Evolutionary conservation across 140 eudicot species (phyloP), one percentile per base, ranked within the genome.

Genomic region (Flaveria floridana): DNA sequence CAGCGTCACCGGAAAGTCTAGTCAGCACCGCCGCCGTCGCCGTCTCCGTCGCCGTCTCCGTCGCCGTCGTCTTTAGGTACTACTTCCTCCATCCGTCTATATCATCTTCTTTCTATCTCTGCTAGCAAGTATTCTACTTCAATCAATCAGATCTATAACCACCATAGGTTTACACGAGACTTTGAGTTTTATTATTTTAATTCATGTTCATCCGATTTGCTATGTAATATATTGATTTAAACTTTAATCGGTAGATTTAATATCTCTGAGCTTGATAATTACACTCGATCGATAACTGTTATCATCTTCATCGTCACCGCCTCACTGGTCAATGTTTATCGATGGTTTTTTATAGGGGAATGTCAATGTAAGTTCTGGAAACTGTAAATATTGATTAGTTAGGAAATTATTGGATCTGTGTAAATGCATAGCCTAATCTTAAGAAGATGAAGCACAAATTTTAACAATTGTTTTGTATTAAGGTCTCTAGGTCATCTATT

Each of bases 1-100:
- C 39, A 57, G 2, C 76, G 80, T 23, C 39, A 75, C 80, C 76
- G 80, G 80, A 68, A 74, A 67, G 21, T 74, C 65, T 48, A 51
- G 58, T 68, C 72, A 63, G 9, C 65, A 18, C 50, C 77, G 19
- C 37, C 67, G 67, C 51, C 68, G 75, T 5, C 10, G 74, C 20
- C 73, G 18, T 51, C 56, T 14, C 3, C 10, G 74, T 34, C 73
- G 26, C 51, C 68, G 75, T 5, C 10, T 67, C 20, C 73, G 18
- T 51, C 56, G 50, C 3, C 10, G 74, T 34, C 73, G 26, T 62
- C 56, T 23, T 2, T n/a, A 71, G 74, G 78, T 79, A 72, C 39
- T 25, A 48, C 62, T 39, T 26, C 42, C 23, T 65, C 53, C 41
- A 50, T 14, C 15, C 7, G 4, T 64, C 59, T 64, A 0, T 72